phyloP scores from a whole-genome alignment of 306 rosid species.

The Malus asiatica region DNA sequence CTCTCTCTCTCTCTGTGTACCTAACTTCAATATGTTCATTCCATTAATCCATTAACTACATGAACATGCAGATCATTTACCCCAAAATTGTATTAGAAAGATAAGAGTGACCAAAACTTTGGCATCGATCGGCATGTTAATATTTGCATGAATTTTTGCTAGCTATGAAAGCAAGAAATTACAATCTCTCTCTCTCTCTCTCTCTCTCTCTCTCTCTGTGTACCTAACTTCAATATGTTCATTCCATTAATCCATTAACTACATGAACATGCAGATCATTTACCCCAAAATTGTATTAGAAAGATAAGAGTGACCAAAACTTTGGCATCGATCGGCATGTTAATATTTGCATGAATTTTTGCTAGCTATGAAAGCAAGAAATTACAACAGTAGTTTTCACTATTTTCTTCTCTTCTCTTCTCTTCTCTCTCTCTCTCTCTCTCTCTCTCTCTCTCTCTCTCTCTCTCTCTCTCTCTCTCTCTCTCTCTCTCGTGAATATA shows the following conservation, averaged over 20 bases:
- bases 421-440: background rate
- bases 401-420: background rate
- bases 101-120: background rate
- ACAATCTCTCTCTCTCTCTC: conserved; percentile 10
- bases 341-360: too few relatives aligned
- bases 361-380: background rate
- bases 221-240: background rate
- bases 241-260: background rate
- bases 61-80: background rate
- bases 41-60: background rate
- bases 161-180: background rate
- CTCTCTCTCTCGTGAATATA: too few relatives aligned
- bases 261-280: background rate
- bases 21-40: background rate
- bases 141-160: too few relatives aligned
- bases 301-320: background rate
- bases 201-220: background rate
- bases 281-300: background rate
- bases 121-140: too few relatives aligned
- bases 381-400: background rate
- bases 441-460: too few relatives aligned
- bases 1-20: background rate
- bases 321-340: too few relatives aligned
- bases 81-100: background rate
- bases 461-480: background rate